Percentiles rank a stretch among this genome's conserved stretches.
Conservation (phyloP, 2,329 filamentous ascomycete genomes). For the Thermothelomyces thermophilus region DNA sequence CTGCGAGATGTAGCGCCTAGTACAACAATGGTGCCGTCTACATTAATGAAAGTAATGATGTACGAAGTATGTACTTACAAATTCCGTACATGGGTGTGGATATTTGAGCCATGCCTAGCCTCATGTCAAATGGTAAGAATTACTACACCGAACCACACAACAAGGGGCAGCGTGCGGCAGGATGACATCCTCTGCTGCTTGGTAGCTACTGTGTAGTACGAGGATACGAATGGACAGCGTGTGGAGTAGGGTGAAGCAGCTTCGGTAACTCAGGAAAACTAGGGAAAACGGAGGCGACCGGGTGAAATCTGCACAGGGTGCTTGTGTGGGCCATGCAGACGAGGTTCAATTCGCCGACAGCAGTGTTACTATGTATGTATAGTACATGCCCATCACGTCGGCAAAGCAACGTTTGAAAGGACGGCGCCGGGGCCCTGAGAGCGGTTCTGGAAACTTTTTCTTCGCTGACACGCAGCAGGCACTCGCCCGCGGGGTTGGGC, state of each 20-base stretch:
- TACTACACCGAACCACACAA: constrained; percentile 12
- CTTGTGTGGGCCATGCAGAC: constrained; percentile 15
- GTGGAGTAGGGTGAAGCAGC: constrained; percentile 13
- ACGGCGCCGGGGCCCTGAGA: background rate
- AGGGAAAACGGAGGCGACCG: constrained; percentile 6
- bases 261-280: background rate
- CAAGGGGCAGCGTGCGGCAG: constrained; percentile 24
- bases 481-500: constrained; percentile 12
- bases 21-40: background rate
- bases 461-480: constrained; percentile 2
- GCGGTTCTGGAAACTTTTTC: constrained; percentile 19
- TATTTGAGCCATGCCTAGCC: constrained; percentile 24
- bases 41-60: background rate
- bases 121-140: constrained; percentile 26
- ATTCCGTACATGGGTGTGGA: constrained; percentile 10
- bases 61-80: background rate
- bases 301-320: constrained; percentile 12
- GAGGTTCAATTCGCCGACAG: constrained; percentile 23
- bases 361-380: too few species aligned
- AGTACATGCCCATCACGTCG: constrained; percentile 17
- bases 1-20: background rate
- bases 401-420: constrained; percentile 12
- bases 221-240: constrained; percentile 15
- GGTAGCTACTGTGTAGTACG: constrained; percentile 26
- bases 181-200: constrained; percentile 31